These are phyloP conservation scores for Westerdykella aurantiaca DNA, from an alignment of 2,329 filamentous ascomycete genomes.

Conservation along the genomic window DNA sequence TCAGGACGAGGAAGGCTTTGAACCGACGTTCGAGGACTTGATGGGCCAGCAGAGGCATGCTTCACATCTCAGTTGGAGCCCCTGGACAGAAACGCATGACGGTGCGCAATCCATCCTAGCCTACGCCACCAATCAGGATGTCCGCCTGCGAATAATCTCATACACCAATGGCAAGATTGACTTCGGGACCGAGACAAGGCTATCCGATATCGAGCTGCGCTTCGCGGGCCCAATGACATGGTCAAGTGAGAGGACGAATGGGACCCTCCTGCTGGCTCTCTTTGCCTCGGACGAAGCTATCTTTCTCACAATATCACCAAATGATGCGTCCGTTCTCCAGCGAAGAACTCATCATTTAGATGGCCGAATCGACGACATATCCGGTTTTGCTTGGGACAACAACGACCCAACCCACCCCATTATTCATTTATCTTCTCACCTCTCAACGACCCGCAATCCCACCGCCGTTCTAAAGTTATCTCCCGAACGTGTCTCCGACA, in stretches of 20 bases:
- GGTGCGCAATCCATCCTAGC: constrained; percentile 27
- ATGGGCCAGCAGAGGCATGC: constrained; percentile 30
- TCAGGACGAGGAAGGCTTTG: constrained; percentile 7
- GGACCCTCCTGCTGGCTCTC: constrained; percentile 21
- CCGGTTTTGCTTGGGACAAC: constrained; percentile 32
- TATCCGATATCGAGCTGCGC: constrained; percentile 16
- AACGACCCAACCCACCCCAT: constrained; percentile 10
- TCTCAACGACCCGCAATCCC: constrained; percentile 29
- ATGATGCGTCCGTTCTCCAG: constrained; percentile 18
- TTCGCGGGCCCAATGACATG: constrained; percentile 27
- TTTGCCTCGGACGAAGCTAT: constrained; percentile 28
- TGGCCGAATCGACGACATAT: constrained; percentile 39
- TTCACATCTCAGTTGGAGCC: constrained; percentile 37
- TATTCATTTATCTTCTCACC: constrained; percentile 36
- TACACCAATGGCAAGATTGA: constrained; percentile 11
- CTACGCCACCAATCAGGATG: constrained; percentile 32
- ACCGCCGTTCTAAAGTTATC: constrained; percentile 28
- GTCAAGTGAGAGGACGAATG: constrained; percentile 14
- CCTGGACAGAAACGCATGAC: constrained; percentile 24
- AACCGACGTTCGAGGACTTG: constrained; percentile 26
- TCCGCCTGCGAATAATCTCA: constrained; percentile 20
- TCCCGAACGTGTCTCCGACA: constrained; percentile 5
- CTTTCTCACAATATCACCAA: constrained; percentile 18
- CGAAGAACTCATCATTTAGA: constrained; percentile 31
- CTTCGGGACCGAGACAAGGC: constrained; percentile 20